Conservation (phyloP, 768 basidiomycete genomes). For the Mycena maculata region DNA sequence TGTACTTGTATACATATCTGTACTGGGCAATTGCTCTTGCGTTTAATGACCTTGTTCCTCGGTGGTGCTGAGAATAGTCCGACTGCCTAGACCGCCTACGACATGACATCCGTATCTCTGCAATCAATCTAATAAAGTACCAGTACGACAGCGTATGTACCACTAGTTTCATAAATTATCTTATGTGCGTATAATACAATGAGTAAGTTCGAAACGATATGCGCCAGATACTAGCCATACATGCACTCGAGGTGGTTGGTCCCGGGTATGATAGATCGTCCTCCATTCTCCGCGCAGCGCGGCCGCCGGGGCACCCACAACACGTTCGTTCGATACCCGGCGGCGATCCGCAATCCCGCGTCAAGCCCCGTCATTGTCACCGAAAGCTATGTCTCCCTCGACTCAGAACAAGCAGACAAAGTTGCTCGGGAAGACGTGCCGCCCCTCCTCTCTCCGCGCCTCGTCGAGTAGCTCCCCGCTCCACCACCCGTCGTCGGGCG, state of each 20-base stretch:
- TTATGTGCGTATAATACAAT: conserved; percentile 13
- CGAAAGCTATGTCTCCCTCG: not conserved
- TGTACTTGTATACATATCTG: conserved; percentile 1
- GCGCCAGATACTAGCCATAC: not conserved
- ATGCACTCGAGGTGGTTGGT: conserved; percentile 3
- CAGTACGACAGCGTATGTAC: not conserved
- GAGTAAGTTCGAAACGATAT: conserved; percentile 2
- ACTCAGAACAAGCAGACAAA: conserved; percentile 82
- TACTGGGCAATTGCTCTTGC: too few relatives aligned
- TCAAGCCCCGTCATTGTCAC: not conserved
- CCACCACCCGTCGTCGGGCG: conserved; percentile 99
- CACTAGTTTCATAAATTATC: not conserved
- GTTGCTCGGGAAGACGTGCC: conserved; percentile 90
- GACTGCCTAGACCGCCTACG: too few relatives aligned
- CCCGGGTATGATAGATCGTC: conserved; percentile 16
- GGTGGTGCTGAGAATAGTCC: too few relatives aligned
- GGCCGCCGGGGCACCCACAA: not conserved
- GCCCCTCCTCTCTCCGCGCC: conserved; percentile 74
- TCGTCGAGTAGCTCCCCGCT: conserved; percentile 87
- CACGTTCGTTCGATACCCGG: not conserved
- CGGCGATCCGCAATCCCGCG: not conserved
- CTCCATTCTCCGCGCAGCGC: not conserved
- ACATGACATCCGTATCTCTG: too few relatives aligned
- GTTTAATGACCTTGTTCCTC: too few relatives aligned
- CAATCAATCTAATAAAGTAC: conserved; percentile 1